A percentile compares a stretch with the other conserved stretches of the same genome.
phyloP scores from a whole-genome alignment of 306 rosid genomes.

The Fragaria vesca region DNA sequence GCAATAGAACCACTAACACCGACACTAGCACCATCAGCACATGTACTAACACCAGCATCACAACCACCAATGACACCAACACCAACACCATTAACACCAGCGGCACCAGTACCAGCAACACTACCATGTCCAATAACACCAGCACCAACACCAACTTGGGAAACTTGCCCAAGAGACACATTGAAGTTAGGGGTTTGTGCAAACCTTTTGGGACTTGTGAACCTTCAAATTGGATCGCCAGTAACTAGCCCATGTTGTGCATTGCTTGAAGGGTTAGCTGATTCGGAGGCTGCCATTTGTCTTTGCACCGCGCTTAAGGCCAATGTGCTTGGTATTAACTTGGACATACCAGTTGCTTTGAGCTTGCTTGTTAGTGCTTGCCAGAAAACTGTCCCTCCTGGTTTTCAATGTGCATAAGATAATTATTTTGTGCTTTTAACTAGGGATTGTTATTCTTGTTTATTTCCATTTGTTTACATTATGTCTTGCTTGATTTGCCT shows the following conservation, averaged over 20 bases:
- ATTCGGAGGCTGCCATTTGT: slow-evolving; percentile 69
- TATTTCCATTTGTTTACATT: background rate
- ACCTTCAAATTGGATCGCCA: slow-evolving; percentile 47
- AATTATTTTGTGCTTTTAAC: too few relatives aligned
- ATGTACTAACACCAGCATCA: too few relatives aligned
- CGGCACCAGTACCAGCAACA: background rate
- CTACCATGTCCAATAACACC: background rate
- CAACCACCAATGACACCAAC: background rate
- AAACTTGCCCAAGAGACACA: slow-evolving; percentile 30
- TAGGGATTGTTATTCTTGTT: background rate
- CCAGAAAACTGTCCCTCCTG: slow-evolving; percentile 67
- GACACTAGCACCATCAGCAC: too few relatives aligned
- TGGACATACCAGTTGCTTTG: slow-evolving; percentile 58
- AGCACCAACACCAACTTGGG: background rate
- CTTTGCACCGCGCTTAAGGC: slow-evolving; percentile 78
- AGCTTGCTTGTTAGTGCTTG: slow-evolving; percentile 69
- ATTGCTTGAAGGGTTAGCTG: slow-evolving; percentile 56
- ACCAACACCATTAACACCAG: background rate
- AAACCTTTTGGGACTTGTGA: slow-evolving; percentile 51
- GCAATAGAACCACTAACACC: background rate
- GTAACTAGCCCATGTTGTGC: slow-evolving; percentile 57
- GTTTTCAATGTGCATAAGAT: slow-evolving; percentile 48
- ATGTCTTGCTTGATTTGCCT: background rate
- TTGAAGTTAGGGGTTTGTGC: slow-evolving; percentile 67
- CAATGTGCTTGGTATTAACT: slow-evolving; percentile 68